Evolutionary conservation across 2,329 filamentous ascomycete species (phyloP).

Genomic region (Nothomitra cinnamomea): DNA sequence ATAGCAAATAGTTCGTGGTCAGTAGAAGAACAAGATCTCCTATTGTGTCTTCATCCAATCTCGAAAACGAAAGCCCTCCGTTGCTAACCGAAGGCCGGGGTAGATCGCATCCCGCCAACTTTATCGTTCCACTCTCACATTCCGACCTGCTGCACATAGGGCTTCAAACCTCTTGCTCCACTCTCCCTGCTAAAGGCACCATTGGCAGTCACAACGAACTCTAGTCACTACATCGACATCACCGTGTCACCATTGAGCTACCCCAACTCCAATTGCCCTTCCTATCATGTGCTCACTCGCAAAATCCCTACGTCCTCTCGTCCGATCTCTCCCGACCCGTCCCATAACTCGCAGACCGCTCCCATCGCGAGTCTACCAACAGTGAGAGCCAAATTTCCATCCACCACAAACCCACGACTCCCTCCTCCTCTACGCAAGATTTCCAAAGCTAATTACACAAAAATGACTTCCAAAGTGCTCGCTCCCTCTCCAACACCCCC

Average conservation of each 20-base stretch:
- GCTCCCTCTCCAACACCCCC: not conserved
- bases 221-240: not conserved
- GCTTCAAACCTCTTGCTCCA: not conserved
- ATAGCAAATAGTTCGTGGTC: no score
- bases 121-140: no score
- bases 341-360: conserved; percentile 6
- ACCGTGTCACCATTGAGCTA: not conserved
- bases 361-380: conserved; percentile 8
- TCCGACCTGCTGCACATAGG: no score
- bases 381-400: not conserved
- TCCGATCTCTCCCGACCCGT: conserved; percentile 14
- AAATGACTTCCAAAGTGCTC: not conserved
- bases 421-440: conserved; percentile 4
- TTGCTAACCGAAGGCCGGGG: no score
- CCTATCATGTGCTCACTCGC: conserved; percentile 15
- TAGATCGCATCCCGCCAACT: no score
- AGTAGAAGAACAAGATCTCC: no score
- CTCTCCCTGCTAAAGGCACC: not conserved
- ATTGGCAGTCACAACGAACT: not conserved
- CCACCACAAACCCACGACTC: no score
- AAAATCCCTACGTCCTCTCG: conserved; percentile 18
- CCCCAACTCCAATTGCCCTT: not conserved
- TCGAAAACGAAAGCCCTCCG: no score
- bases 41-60: no score
- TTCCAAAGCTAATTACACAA: not conserved